phyloP scores from a whole-genome alignment of 2,329 filamentous ascomycete species.

The Polytolypa hystricis region DNA sequence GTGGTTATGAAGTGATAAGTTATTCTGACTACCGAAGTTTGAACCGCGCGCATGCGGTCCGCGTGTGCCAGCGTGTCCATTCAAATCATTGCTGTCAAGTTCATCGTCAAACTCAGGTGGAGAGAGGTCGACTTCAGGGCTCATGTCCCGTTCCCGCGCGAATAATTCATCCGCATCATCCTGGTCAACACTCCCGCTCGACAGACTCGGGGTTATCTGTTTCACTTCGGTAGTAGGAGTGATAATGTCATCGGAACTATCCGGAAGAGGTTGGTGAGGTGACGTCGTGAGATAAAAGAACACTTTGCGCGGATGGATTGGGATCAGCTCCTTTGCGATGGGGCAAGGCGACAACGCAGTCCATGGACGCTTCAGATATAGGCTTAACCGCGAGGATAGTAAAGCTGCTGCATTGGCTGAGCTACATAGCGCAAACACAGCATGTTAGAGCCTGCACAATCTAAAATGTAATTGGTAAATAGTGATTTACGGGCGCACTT shows the following conservation, averaged over 20 bases:
- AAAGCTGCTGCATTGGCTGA: conserved; percentile 93
- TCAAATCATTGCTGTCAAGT: conserved; percentile 37
- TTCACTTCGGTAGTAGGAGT: conserved; percentile 40
- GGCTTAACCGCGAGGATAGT: conserved; percentile 80
- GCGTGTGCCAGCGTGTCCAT: conserved; percentile 8
- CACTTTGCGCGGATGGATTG: conserved; percentile 83
- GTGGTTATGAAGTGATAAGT: conserved; percentile 40
- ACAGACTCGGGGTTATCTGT: conserved; percentile 72
- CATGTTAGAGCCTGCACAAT: conserved; percentile 12
- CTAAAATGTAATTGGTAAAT: conserved; percentile 3
- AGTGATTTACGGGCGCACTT: conserved; percentile 34
- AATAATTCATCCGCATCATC: conserved; percentile 47
- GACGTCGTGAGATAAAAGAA: conserved; percentile 95
- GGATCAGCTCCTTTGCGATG: conserved; percentile 82
- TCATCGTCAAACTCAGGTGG: conserved; percentile 76
- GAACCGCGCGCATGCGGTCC: conserved; percentile 2
- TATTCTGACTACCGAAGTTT: conserved; percentile 8
- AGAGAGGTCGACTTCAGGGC: conserved; percentile 85
- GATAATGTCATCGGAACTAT: conserved; percentile 44
- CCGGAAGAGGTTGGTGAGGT: conserved; percentile 69
- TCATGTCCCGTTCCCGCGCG: conserved; percentile 52
- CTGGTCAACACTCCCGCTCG: conserved; percentile 46
- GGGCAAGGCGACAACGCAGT: conserved; percentile 70
- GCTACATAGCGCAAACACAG: conserved; percentile 42
- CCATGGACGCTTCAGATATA: conserved; percentile 83